Base-by-base conservation (phyloP, 805 yeast species). In the Starmerella bombicola region DNA sequence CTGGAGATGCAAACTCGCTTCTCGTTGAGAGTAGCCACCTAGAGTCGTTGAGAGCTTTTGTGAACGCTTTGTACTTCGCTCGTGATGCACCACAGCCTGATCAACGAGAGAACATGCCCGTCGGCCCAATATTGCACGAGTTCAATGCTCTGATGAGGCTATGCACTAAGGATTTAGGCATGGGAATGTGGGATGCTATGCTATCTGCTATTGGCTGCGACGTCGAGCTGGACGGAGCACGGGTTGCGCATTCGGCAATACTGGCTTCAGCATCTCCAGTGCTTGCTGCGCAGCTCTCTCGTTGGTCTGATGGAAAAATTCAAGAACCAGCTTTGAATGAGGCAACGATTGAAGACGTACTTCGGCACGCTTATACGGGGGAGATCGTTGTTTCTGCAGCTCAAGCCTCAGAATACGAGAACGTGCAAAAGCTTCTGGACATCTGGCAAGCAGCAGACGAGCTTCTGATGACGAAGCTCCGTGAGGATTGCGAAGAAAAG, bases 371-470 rank as follows among this genome's bases (percentile, higher is more conserved):
- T 2, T 50, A 52, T 39, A 43, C 51, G 9, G 34, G 28, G 15
- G 38, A 38, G 10, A 26, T 45, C 2, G 17, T 8, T 4, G 28
- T 26, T 3, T 23, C 22, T n/a, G 10, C n/a, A 15, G 22, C 16
- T 10, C 21, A 6, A 12, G 9, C 20, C 7, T 5, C 35, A 3
- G 18, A 18, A 9, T 12, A 3, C 5, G 37, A 22, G 23, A 35
- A 24, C 12, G 34, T 33, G 5, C 37, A 47, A n/a, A 16, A 28
- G 13, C 36, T 52, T 1, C 36, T 49, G 19, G 49, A 42, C 13
- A 33, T 53, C n/a, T 50, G 51, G 50, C 40, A 34, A 7, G 31
- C 41, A 5, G 49, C 51, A 6, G 49, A 49, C 30, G 46, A 42
- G 43, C 48, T 53, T n/a, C 30, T 51, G 28, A 38, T 52, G 40